These are phyloP conservation scores for Pseudogymnoascus sp. DNA, from an alignment of 2,329 filamentous ascomycete genomes.

Conservation along the genomic window DNA sequence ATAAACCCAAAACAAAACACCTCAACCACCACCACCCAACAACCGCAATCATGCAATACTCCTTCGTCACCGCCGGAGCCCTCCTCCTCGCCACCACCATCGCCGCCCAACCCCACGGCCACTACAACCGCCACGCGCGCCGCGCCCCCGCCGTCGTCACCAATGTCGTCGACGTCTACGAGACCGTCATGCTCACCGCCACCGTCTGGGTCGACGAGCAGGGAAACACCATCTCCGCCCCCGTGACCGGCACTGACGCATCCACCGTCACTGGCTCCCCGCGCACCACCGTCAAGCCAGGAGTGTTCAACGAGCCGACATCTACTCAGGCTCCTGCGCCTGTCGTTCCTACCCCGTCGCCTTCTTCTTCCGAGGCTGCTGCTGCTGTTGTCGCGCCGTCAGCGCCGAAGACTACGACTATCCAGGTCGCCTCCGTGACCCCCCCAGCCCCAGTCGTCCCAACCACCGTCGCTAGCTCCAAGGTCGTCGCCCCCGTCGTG, in stretches of 20 bases:
- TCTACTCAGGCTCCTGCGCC: constrained; percentile 13
- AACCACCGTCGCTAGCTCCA: not conserved
- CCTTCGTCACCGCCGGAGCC: constrained; percentile 24
- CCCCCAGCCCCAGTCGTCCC: not conserved
- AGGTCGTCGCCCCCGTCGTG: not conserved
- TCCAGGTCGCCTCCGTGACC: constrained; percentile 10
- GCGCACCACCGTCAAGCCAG: not conserved
- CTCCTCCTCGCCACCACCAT: constrained; percentile 23
- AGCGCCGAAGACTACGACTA: constrained; percentile 8
- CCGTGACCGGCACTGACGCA: constrained; percentile 19
- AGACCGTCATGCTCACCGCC: constrained; percentile 33
- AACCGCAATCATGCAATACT: constrained; percentile 28
- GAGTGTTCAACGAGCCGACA: constrained; percentile 9
- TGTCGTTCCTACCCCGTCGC: constrained; percentile 15
- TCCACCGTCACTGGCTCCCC: constrained; percentile 11
- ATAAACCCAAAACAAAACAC: not conserved
- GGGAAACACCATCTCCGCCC: constrained; percentile 15
- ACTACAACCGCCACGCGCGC: constrained; percentile 24
- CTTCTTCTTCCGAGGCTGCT: not conserved
- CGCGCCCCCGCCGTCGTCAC: constrained; percentile 39
- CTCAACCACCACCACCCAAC: not conserved
- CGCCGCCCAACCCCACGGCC: constrained; percentile 29
- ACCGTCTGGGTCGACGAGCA: constrained; percentile 34
- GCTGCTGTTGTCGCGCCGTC: not conserved
- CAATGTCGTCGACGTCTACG: constrained; percentile 37